phyloP scores from a whole-genome alignment of 2,329 filamentous ascomycete species.

The Colletotrichum horii region DNA sequence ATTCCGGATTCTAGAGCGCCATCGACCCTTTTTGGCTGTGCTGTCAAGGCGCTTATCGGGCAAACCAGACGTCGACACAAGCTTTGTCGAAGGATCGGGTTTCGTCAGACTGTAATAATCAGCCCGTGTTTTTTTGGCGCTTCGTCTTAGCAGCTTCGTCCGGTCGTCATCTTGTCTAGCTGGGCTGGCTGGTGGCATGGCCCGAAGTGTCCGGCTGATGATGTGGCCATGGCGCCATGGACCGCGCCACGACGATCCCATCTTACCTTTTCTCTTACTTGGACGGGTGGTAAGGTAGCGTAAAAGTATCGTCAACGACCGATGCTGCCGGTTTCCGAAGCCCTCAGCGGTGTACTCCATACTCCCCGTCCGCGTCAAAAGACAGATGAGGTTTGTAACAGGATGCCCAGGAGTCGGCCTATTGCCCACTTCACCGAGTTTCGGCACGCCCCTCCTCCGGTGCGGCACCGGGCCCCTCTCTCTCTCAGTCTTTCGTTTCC shows the following conservation, averaged over 20 bases:
- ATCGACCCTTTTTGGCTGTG: neutral
- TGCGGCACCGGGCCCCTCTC: neutral
- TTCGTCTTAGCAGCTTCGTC: slow-evolving; percentile 1
- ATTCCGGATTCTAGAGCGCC: neutral
- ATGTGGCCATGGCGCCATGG: slow-evolving; percentile 9
- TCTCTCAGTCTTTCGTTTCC: neutral
- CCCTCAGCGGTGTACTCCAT: neutral
- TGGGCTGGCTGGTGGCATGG: neutral
- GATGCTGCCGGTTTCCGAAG: neutral
- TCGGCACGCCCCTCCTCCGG: neutral
- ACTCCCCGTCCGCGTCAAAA: neutral
- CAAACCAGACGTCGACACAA: neutral
- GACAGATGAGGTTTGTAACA: neutral
- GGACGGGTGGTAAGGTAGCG: neutral
- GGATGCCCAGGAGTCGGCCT: neutral
- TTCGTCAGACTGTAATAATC: neutral
- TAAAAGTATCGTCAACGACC: neutral
- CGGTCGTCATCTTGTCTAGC: neutral
- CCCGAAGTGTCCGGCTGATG: slow-evolving; percentile 12
- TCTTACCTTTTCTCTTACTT: neutral
- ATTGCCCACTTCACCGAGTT: neutral
- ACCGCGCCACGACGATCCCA: neutral
- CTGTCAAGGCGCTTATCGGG: neutral
- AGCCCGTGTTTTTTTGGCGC: neutral
- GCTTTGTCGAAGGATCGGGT: neutral